Conservation (phyloP, 495 filamentous ascomycete genomes). For the Ramalina intermedia region DNA sequence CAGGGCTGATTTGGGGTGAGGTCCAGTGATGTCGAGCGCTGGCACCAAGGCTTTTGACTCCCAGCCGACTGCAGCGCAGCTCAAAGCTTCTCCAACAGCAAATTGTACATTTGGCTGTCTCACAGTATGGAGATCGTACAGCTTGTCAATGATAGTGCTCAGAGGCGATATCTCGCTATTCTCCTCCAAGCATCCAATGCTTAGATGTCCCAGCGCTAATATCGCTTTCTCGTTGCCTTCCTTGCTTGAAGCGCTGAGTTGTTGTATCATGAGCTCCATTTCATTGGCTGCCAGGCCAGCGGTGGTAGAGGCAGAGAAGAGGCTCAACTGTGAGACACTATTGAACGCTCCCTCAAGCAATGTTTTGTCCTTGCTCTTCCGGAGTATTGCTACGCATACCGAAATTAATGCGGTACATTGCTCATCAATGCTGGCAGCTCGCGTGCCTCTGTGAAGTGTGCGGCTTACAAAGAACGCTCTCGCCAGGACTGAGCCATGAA, state of each 20-base stretch:
- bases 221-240: slow-evolving; percentile 73
- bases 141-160: slow-evolving; percentile 36
- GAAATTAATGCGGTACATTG: slow-evolving; percentile 25
- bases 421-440: slow-evolving; percentile 19
- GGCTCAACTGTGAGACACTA: slow-evolving; percentile 60
- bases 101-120: slow-evolving; percentile 79
- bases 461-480: slow-evolving; percentile 47
- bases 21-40: slow-evolving; percentile 47
- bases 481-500: slow-evolving; percentile 46
- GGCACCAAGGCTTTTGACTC: slow-evolving; percentile 44
- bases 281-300: slow-evolving; percentile 22
- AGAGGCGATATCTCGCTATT: slow-evolving; percentile 20
- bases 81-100: slow-evolving; percentile 71
- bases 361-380: slow-evolving; percentile 36
- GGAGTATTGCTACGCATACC: slow-evolving; percentile 31
- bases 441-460: slow-evolving; percentile 31
- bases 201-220: slow-evolving; percentile 51
- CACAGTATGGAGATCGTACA: slow-evolving; percentile 68
- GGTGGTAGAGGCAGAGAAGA: slow-evolving; percentile 42
- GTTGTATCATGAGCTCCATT: slow-evolving; percentile 37
- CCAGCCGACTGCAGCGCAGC: slow-evolving; percentile 67
- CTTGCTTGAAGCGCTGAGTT: slow-evolving; percentile 51
- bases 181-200: slow-evolving; percentile 36
- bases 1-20: slow-evolving; percentile 24
- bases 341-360: slow-evolving; percentile 46